A percentile compares a stretch with the other conserved stretches of the same genome.
These are phyloP conservation scores for Aspergillus sp. DNA, from an alignment of 2,329 filamentous ascomycete species.

Conservation along the genomic window DNA sequence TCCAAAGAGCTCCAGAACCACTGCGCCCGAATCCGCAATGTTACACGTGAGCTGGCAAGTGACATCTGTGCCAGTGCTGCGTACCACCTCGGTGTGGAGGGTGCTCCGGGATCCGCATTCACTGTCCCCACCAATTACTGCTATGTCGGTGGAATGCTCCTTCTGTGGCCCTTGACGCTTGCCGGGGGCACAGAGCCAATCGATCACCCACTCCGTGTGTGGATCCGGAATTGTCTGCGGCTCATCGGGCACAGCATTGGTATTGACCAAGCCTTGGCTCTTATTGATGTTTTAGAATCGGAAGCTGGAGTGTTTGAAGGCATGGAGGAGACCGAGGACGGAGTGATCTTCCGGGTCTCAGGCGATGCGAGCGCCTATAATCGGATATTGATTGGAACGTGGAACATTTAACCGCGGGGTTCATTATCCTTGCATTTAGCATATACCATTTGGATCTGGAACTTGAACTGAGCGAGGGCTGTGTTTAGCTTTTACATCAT, in stretches of 20 bases:
- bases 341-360: conserved; percentile 13
- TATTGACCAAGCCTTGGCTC: conserved; percentile 38
- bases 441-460: not conserved
- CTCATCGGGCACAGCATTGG: conserved; percentile 38
- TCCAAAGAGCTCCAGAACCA: conserved; percentile 32
- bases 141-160: conserved; percentile 32
- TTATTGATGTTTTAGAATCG: conserved; percentile 33
- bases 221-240: conserved; percentile 32
- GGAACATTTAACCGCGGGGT: conserved; percentile 3
- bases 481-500: not conserved
- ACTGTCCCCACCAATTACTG: conserved; percentile 24
- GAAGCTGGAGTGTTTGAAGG: conserved; percentile 27
- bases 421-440: not conserved
- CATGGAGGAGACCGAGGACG: conserved; percentile 20
- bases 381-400: conserved; percentile 16
- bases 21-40: conserved; percentile 28
- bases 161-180: conserved; percentile 41
- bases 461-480: not conserved
- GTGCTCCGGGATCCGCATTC: conserved; percentile 1
- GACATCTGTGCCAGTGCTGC: conserved; percentile 42
- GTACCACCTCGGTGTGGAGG: conserved; percentile 31
- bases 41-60: conserved; percentile 27
- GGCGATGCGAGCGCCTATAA: conserved; percentile 12
- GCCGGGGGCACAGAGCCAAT: conserved; percentile 33
- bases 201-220: conserved; percentile 28